Evolutionary conservation across 169 alveolate species (phyloP), one percentile per base, ranked within the genome.

Genomic region (Cryptosporidium felis): DNA sequence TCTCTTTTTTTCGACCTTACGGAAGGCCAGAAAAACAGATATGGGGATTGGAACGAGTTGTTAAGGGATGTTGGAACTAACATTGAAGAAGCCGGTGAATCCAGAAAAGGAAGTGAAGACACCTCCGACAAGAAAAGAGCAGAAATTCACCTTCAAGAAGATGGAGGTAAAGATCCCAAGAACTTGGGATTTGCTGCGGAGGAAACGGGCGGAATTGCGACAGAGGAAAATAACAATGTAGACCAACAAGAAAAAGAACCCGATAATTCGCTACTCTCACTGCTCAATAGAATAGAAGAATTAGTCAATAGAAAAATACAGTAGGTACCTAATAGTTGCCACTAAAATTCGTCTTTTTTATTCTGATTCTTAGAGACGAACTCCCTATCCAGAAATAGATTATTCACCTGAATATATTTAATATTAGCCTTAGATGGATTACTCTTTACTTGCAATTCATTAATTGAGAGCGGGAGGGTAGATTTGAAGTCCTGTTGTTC

Each of bases 331-430:
- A 30, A 56, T 56, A 56, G 26, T 14, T 21, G 32, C 26, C 32
- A 18, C n/a, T 74, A 74, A 1, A 74, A 42, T 16, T 74, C 85
- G 28, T 74, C 85, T 21, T 18, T 53, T 5, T 61, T 60, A 21
- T 14, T 36, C 14, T 21, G 34, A 5, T n/a, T 26, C 18, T 28
- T 49, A 30, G 38, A 10, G 65, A 30, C n/a, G 21, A n/a, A 62
- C 28, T 62, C 36, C 47, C n/a, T 18, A 47, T 47, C 18, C 18
- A 47, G 14, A 1, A 65, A 53, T 18, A 74, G 28, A 38, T 53
- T 74, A 32, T 44, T 47, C 4, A 74, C 67, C 44, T 74, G 74
- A 51, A 74, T 74, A 53, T 74, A 74, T 56, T 74, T 74, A 21
- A 74, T 18, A n/a, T 63, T 63, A n/a, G 44, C 36, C 16, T 38